phyloP scores from a whole-genome alignment of 192 early-diverging fungal species.

The Linnemannia elongata region DNA sequence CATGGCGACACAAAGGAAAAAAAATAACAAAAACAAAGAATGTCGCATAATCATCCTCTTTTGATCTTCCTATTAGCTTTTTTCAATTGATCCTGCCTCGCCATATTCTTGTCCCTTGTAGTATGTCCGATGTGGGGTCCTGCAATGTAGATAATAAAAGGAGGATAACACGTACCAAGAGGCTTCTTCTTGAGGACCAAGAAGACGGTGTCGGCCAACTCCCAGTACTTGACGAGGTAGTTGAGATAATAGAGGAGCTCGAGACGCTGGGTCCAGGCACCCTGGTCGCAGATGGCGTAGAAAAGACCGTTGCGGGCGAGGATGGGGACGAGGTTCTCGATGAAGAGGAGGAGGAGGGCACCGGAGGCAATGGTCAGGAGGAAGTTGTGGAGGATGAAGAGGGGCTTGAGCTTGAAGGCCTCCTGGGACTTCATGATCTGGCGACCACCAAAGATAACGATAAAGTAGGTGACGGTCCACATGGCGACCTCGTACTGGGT shows the following conservation, averaged over 20 bases:
- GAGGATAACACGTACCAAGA: constrained; percentile 65
- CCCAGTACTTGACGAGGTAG: constrained; percentile 94
- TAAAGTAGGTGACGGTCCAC: constrained; percentile 73
- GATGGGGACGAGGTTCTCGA: constrained; percentile 84
- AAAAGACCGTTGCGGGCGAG: constrained; percentile 77
- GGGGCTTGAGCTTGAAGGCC: constrained; percentile 75
- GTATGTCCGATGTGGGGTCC: not conserved
- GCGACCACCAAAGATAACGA: constrained; percentile 86
- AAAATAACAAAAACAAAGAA: not conserved
- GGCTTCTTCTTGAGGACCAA: constrained; percentile 87
- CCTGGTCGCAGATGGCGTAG: constrained; percentile 75
- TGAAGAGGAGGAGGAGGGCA: constrained; percentile 76
- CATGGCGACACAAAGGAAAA: not conserved
- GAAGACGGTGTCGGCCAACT: constrained; percentile 91
- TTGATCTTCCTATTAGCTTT: not conserved
- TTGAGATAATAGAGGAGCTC: constrained; percentile 92
- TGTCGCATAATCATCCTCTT: not conserved
- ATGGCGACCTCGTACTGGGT: constrained; percentile 60
- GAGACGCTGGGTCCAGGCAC: constrained; percentile 83
- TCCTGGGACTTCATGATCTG: constrained; percentile 75
- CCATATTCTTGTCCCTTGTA: not conserved
- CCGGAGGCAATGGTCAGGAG: constrained; percentile 78
- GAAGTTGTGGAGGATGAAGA: constrained; percentile 88
- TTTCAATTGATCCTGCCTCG: not conserved
- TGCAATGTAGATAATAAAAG: constrained; percentile 1